Percentiles rank a stretch among this genome's conserved stretches.
These are phyloP conservation scores for Cucurbita argyrosperma DNA, from an alignment of 306 rosid species.

Conservation along the genomic window DNA sequence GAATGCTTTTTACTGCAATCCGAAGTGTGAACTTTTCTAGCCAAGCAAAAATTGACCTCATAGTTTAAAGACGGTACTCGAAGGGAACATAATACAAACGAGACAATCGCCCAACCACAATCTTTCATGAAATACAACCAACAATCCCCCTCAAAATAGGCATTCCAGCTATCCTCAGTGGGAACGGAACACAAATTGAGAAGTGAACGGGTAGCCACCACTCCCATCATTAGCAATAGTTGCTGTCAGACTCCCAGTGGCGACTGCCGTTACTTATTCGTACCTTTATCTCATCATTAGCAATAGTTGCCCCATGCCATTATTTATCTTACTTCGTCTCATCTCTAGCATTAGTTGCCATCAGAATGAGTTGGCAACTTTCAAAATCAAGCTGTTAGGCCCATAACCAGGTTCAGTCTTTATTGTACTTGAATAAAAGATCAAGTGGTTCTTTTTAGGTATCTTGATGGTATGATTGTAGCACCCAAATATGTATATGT, in stretches of 20 bases:
- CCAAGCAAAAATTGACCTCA: background rate
- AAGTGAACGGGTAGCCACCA: background rate
- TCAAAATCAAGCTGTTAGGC: background rate
- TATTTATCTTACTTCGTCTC: background rate
- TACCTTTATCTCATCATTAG: background rate
- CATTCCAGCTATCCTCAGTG: background rate
- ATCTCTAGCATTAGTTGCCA: background rate
- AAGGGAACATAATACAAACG: background rate
- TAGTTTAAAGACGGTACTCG: background rate
- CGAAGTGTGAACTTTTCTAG: background rate
- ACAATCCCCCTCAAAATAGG: background rate
- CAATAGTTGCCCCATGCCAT: background rate
- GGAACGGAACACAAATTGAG: background rate
- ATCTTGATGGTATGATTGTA: background rate
- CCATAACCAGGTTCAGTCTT: background rate
- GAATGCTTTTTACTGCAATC: background rate
- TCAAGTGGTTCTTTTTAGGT: background rate
- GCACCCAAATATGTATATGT: background rate
- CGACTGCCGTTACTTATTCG: background rate
- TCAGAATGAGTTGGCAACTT: background rate
- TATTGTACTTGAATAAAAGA: background rate
- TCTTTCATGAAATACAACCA: background rate
- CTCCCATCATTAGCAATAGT: background rate
- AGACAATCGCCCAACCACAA: background rate
- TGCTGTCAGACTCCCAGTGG: background rate